Base-by-base conservation (phyloP, 1,284 basidiomycete species). In the Marasmius tenuissimus region DNA sequence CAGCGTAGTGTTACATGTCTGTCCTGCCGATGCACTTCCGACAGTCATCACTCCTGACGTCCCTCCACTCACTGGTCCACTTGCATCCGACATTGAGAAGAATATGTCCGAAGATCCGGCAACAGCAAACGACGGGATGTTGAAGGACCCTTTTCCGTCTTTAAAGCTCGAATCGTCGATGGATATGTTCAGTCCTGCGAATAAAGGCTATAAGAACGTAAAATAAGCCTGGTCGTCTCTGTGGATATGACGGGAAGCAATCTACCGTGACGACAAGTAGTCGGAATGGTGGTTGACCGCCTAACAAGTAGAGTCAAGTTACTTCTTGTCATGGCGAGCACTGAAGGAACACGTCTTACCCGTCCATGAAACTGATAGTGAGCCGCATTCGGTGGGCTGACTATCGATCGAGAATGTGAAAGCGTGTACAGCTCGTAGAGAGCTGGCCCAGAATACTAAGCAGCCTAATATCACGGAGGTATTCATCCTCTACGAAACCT, bases 1-100 rank as follows among this genome's bases (percentile, higher is more conserved):
- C 1, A 37, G 11, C 16, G 52, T 54, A 14, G 52, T 38, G n/a
- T 54, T 54, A 38, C 34, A 54, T 5, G 14, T 38, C 11, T 16
- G 12, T 16, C 52, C 52, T 16, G 2, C 38, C 34, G 12, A n/a
- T 16, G 52, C 1, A 20, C 16, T 35, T 9, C 52, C 52, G 1
- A 54, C 52, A 6, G 34, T 38, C 35, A 54, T 18, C 34, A 38
- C 2, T 5, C 37, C 20, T 3, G 52, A 54, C 33, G 52, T 54
- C 5, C 52, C 52, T 16, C 52, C 52, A n/a, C 52, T 54, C 12
- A 54, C 14, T 14, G 52, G 52, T 20, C 52, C 52, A 8, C 34
- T 54, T 10, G 52, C 52, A 37, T 54, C 52, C 34, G 52, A 54
- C 52, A 54, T 54, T n/a, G 52, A 33, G 14, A 54, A 54, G 12